Base-by-base conservation (phyloP, 1,284 basidiomycete species). In the Blastosporella zonata region DNA sequence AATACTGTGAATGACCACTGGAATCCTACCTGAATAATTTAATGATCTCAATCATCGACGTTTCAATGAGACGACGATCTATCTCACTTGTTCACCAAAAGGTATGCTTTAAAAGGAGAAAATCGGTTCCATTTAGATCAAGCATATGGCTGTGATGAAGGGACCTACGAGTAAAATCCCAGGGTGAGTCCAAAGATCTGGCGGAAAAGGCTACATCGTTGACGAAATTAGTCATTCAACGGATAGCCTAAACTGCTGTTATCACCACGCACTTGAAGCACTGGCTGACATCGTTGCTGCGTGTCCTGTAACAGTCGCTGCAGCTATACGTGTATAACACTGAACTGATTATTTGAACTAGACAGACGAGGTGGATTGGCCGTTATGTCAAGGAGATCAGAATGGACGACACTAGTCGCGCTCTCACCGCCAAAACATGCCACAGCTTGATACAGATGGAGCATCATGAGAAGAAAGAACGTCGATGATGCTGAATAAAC, bases 301-400 rank as follows among this genome's bases (percentile, higher is more conserved):
- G 53, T 3, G 57, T 58, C 7, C 62, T 59, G 47, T 67, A 67
- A 49, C 66, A 68, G 50, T 67, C 67, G 38, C 65, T 62, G 44
- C 65, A 68, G 46, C 64, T 67, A 41, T 68, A 67, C 2, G 67
- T 67, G 49, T 64, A 67, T 29, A 59, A 63, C 1, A 67, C 64
- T 1, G 67, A 67, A 7, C 60, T 60, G 22, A 67, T 48, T 22
- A 68, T 67, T 56, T 68, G 66, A 10, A 64, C 66, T 66, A 20
- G 18, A 34, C 29, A 22, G 22, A 35, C 8, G 8, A 23, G 17
- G n/a, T 23, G 0, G 10, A 27, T 27, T n/a, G 13, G 25, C 6
- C 25, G 6, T n/a, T 7, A n/a, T 31, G 29, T 3, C 4, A 4
- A n/a, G 29, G 15, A 18, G 15, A 22, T 37, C 36, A 37, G 22